Evolutionary conservation across 1,284 basidiomycete genomes (phyloP), one percentile per base, ranked within the genome.

Genomic region (Ustanciosporium gigantosporum): DNA sequence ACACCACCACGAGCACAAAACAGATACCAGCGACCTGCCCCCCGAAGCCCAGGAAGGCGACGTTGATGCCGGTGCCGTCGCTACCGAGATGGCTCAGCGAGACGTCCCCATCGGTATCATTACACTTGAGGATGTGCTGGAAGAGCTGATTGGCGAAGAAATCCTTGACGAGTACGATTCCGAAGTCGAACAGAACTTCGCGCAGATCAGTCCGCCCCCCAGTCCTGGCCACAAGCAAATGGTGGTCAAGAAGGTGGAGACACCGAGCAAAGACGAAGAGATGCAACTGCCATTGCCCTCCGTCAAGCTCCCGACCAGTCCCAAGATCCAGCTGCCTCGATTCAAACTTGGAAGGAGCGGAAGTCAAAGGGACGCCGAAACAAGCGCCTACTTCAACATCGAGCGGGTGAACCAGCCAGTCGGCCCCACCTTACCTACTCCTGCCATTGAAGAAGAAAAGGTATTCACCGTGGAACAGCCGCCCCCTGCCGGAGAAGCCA

Each of bases 71-170:
- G 36, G 36, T 31, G 65, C 49, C 25, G 48, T 67, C 3, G 62
- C 57, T 20, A 61, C 52, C 39, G 48, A 66, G 39, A 52, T 59
- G 55, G 55, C 55, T 20, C 59, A 59, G 41, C 57, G 59, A 7
- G 51, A 65, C 25, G 59, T 56, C 83, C 90, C 90, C 2, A 81
- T 94, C 20, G 91, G 91, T 51, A 91, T 94, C 74, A 93, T 94
- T 64, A 94, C 91, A 1, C 82, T 94, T 3, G 91, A 94, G 78
- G 91, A 94, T 65, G 89, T 94, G 15, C 82, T 94, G 8, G 91
- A 94, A 84, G 88, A 65, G 50, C 29, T 64, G 14, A 68, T 77
- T 40, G 68, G 69, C 24, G 72, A 74, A 42, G 75, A 77, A 45
- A 77, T 76, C 21, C 47, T 71, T 17, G 74, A 75, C 37, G 73